Evolutionary conservation across 2,329 filamentous ascomycete species (phyloP), one percentile per base, ranked within the genome.

Genomic region (Xenosphaeropsis pyriputrescens): DNA sequence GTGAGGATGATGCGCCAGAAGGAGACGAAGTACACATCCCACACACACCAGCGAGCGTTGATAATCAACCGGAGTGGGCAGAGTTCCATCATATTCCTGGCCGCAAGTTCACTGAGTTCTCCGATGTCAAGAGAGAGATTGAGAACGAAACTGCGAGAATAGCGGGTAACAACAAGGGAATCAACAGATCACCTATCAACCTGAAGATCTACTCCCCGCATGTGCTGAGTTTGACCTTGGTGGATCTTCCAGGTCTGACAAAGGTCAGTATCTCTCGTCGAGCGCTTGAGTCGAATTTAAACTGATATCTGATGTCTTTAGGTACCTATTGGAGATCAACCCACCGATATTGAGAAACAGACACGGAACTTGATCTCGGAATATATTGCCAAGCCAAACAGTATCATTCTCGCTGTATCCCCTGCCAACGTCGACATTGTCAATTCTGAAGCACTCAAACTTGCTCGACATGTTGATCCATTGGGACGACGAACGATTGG

Each of bases 321-420:
- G 79, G 88, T 95, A 41, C 91, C 91, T 19, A 96, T 98, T 57
- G 91, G 91, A 47, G 91, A 98, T 57, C 91, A 98, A 57, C 91
- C 91, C 6, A 79, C 83, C 51, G 91, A 98, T 55, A 98, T 98
- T 54, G 91, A 98, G 68, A 96, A 95, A 62, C 91, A 98, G 63
- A 98, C 91, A 22, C 76, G 89, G 46, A 94, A 85, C 48, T 73
- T 98, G 51, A 96, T 98, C 51, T 83, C 88, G 39, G 91, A 98
- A 64, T 98, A 95, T 57, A 98, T 96, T 54, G 88, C 88, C 41
- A 98, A 98, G 64, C 89, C 91, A 12, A 98, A 98, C 70, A 95
- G 89, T 61, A 94, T 98, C 53, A 79, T 98, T 46, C 73, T 98
- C 37, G 91, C 91, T 22, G 91, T 98, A 17, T 96, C 91, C 11